Conservation (phyloP, 2,329 filamentous ascomycete genomes). For the Hymenoscyphus albidus region DNA sequence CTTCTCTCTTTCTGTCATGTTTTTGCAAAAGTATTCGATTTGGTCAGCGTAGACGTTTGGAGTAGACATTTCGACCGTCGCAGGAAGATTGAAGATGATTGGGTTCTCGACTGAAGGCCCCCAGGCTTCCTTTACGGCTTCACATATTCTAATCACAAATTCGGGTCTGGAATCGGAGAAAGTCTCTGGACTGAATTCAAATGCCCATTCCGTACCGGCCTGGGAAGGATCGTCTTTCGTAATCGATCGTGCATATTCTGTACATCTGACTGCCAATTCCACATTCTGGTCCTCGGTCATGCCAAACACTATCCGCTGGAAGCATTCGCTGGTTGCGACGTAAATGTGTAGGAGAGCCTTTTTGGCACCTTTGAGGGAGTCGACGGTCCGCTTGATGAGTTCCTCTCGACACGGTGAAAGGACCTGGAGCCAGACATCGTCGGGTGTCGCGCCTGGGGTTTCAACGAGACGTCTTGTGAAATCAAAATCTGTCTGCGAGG, state of each 20-base stretch:
- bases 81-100: conserved; percentile 95
- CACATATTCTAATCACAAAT: conserved; percentile 77
- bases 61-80: conserved; percentile 91
- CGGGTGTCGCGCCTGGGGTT: conserved; percentile 76
- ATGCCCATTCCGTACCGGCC: conserved; percentile 64
- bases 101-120: conserved; percentile 72
- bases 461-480: conserved; percentile 85
- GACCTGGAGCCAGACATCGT: conserved; percentile 89
- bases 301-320: conserved; percentile 85
- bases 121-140: conserved; percentile 94
- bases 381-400: conserved; percentile 83
- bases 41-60: conserved; percentile 95
- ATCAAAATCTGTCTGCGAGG: conserved; percentile 93
- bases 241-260: conserved; percentile 80
- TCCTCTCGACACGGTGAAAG: conserved; percentile 89
- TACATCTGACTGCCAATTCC: conserved; percentile 78
- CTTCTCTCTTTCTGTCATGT: conserved; percentile 81
- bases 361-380: conserved; percentile 83
- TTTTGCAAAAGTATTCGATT: conserved; percentile 89
- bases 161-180: conserved; percentile 90
- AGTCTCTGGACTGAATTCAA: conserved; percentile 80
- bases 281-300: conserved; percentile 80
- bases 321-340: conserved; percentile 92
- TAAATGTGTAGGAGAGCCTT: conserved; percentile 96
- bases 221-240: conserved; percentile 72